Evolutionary conservation across 176 grass and related monocot genomes (phyloP).

Genomic region (Avena insularis): DNA sequence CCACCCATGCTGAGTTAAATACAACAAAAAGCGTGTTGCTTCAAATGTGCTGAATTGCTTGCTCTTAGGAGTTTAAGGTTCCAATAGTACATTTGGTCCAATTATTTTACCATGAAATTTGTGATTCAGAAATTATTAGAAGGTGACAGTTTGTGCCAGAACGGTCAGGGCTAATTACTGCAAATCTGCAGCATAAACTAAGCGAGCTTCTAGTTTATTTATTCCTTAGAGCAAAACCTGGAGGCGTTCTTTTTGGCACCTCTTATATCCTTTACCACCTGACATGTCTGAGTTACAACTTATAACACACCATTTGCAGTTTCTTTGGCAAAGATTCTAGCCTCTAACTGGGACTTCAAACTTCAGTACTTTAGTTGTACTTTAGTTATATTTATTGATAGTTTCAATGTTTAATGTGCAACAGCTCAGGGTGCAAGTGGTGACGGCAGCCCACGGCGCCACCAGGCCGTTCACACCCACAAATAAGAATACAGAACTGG

Average conservation of each 20-base stretch:
- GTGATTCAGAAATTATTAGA: neutral
- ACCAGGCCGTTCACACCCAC: no score
- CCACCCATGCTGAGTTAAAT: neutral
- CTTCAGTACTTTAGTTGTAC: neutral
- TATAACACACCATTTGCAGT: constrained; percentile 1
- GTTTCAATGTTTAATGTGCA: neutral
- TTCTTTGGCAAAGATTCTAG: neutral
- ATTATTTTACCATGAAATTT: neutral
- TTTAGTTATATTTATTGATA: neutral
- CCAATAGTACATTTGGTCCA: neutral
- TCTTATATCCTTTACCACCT: neutral
- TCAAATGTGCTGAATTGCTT: constrained; percentile 8
- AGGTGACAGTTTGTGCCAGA: constrained; percentile 23
- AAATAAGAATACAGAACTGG: no score
- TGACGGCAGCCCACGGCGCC: no score
- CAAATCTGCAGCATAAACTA: constrained; percentile 16
- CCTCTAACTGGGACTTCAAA: neutral
- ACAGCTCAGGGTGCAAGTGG: no score
- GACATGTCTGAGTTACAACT: neutral
- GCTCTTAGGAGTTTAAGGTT: constrained; percentile 3
- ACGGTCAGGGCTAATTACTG: neutral
- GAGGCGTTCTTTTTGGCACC: neutral
- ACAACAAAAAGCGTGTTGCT: neutral
- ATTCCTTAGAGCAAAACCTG: constrained; percentile 12
- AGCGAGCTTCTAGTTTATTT: neutral